Evolutionary conservation across 352 stramenopile genomes (phyloP).

Genomic region (Aphanomyces cochlioides): DNA sequence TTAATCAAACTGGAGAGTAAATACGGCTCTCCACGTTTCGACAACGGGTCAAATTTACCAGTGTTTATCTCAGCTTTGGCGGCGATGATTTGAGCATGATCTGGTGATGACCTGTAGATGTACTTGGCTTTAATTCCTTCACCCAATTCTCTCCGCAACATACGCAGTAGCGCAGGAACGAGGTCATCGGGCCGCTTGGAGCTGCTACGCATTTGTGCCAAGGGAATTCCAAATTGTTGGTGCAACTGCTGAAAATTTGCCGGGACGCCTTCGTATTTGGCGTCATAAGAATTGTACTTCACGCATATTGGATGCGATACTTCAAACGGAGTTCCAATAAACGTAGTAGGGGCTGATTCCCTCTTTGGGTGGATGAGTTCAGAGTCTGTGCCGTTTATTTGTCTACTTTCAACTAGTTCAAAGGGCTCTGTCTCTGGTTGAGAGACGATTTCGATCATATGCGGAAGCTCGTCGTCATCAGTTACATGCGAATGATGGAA

Average conservation of each 20-base stretch:
- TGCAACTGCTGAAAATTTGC: slow-evolving; percentile 35
- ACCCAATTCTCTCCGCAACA: slow-evolving; percentile 54
- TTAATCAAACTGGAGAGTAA: slow-evolving; percentile 62
- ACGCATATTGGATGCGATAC: slow-evolving; percentile 50
- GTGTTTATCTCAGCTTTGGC: slow-evolving; percentile 49
- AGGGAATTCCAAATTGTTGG: slow-evolving; percentile 48
- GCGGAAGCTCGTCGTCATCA: neutral
- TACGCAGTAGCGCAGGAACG: slow-evolving; percentile 49
- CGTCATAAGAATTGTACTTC: slow-evolving; percentile 54
- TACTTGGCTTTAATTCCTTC: slow-evolving; percentile 45
- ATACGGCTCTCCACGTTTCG: slow-evolving; percentile 41
- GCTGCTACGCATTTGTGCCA: slow-evolving; percentile 45
- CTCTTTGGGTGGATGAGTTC: neutral
- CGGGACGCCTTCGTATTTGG: slow-evolving; percentile 49
- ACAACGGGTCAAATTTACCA: slow-evolving; percentile 40
- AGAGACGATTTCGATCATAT: neutral
- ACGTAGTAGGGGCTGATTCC: slow-evolving; percentile 21
- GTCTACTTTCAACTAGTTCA: neutral
- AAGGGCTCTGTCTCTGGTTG: neutral
- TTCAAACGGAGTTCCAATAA: slow-evolving; percentile 50
- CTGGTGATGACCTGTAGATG: slow-evolving; percentile 54
- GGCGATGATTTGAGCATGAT: slow-evolving; percentile 42
- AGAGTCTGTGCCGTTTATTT: neutral
- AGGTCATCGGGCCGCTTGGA: slow-evolving; percentile 33
- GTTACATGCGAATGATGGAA: neutral